These are phyloP conservation scores for Polyporus tsugae DNA, from an alignment of 1,284 basidiomycete species.

Conservation along the genomic window DNA sequence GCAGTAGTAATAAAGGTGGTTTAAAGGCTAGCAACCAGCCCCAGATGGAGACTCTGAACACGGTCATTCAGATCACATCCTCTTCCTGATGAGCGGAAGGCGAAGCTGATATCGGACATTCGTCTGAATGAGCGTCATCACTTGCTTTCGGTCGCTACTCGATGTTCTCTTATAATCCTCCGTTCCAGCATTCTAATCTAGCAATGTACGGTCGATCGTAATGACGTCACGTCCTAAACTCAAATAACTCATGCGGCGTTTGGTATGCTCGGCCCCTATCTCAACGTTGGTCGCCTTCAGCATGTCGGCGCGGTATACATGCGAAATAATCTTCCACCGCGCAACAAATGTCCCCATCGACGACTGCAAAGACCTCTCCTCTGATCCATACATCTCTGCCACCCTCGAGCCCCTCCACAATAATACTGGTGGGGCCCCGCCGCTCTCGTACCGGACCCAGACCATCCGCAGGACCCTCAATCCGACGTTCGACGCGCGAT, in stretches of 20 bases:
- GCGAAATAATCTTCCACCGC: slow-evolving; percentile 51
- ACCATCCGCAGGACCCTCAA: slow-evolving; percentile 48
- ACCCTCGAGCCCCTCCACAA: slow-evolving; percentile 33
- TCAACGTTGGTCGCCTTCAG: no score
- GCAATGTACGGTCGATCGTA: neutral
- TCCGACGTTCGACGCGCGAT: slow-evolving; percentile 50
- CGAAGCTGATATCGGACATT: neutral
- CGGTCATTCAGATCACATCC: slow-evolving; percentile 8
- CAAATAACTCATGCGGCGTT: neutral
- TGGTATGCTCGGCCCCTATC: no score
- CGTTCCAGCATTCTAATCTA: neutral
- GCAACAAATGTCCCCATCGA: slow-evolving; percentile 51
- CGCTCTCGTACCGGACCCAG: slow-evolving; percentile 48
- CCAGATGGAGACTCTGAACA: slow-evolving; percentile 12
- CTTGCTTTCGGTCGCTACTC: neutral
- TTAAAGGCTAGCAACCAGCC: neutral
- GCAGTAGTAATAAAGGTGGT: neutral
- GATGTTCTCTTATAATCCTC: neutral
- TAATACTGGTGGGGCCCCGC: slow-evolving; percentile 30
- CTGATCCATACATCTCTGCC: slow-evolving; percentile 53
- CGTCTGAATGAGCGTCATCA: neutral
- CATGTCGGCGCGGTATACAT: slow-evolving; percentile 40
- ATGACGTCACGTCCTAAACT: neutral
- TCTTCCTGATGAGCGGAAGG: neutral
- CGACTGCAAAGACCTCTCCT: slow-evolving; percentile 46